Conservation (phyloP, 2,329 filamentous ascomycete genomes). For the Colletotrichum paranaense region DNA sequence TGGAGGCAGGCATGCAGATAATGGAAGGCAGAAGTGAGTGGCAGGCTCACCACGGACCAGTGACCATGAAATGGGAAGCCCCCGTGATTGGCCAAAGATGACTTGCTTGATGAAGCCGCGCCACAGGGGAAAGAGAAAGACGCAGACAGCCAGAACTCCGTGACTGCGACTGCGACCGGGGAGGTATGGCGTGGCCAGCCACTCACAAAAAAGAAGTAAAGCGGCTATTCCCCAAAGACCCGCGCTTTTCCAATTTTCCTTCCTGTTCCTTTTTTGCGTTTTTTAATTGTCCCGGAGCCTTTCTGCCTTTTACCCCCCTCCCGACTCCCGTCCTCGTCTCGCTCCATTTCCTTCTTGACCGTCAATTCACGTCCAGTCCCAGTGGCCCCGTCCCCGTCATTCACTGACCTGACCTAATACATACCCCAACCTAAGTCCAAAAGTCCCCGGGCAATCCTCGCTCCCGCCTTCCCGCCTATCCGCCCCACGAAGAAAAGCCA, state of each 20-base stretch:
- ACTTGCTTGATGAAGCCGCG: slow-evolving; percentile 4
- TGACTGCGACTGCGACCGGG: neutral
- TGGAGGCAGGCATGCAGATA: neutral
- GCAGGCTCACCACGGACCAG: neutral
- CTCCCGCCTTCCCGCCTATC: neutral
- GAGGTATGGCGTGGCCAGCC: slow-evolving; percentile 15
- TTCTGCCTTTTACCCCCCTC: neutral
- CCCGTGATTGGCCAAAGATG: slow-evolving; percentile 14
- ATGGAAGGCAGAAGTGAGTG: neutral
- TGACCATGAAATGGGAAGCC: neutral
- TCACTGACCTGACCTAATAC: slow-evolving; percentile 8
- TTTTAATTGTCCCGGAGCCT: slow-evolving; percentile 2
- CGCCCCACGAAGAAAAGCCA: slow-evolving; percentile 23
- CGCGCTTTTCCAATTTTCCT: neutral
- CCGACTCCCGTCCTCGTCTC: neutral
- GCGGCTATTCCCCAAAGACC: slow-evolving; percentile 32
- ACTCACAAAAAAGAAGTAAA: slow-evolving; percentile 32
- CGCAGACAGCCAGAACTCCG: neutral
- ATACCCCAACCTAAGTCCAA: too few species aligned
- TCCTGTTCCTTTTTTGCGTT: neutral
- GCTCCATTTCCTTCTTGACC: neutral
- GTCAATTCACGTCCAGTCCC: slow-evolving; percentile 19
- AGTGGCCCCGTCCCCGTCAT: slow-evolving; percentile 22
- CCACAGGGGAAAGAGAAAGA: slow-evolving; percentile 10
- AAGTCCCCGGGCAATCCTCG: neutral